phyloP scores from a whole-genome alignment of 2,329 filamentous ascomycete genomes.

The Neonectria sp. region DNA sequence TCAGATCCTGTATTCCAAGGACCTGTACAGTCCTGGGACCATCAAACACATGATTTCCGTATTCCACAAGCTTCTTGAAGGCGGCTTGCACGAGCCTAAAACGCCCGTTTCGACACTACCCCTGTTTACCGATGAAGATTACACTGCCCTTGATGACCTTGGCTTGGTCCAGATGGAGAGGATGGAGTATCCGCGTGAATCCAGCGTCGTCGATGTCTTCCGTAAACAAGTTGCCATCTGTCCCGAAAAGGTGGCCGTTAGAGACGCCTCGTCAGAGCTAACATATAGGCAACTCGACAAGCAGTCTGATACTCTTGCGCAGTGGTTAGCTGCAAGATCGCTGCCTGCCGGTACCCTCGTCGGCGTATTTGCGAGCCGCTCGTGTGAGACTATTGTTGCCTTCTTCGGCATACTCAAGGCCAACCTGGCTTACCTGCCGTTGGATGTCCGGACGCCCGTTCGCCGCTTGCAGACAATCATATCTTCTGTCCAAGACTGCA shows the following conservation, averaged over 20 bases:
- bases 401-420: constrained; percentile 39
- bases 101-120: constrained; percentile 13
- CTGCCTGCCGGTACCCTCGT: constrained; percentile 19
- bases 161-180: constrained; percentile 34
- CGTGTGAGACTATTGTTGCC: constrained; percentile 26
- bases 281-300: constrained; percentile 42
- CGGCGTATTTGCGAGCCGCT: constrained; percentile 26
- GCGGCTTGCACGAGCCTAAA: constrained; percentile 29
- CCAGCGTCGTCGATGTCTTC: constrained; percentile 45
- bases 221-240: constrained; percentile 32
- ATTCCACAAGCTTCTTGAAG: constrained; percentile 34
- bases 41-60: constrained; percentile 35
- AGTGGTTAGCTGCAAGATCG: neutral
- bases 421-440: constrained; percentile 35
- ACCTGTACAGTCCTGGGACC: constrained; percentile 41
- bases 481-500: constrained; percentile 8
- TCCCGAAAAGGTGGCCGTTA: constrained; percentile 37
- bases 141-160: constrained; percentile 24
- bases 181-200: constrained; percentile 35
- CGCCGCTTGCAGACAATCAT: constrained; percentile 31
- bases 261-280: constrained; percentile 28
- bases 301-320: constrained; percentile 27
- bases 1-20: constrained; percentile 35
- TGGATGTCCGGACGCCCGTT: constrained; percentile 31
- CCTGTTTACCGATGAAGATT: constrained; percentile 7